A percentile compares a stretch with the other conserved stretches of the same genome.
These are phyloP conservation scores for Entomortierella beljakovae DNA, from an alignment of 192 early-diverging fungal species.

Conservation along the genomic window DNA sequence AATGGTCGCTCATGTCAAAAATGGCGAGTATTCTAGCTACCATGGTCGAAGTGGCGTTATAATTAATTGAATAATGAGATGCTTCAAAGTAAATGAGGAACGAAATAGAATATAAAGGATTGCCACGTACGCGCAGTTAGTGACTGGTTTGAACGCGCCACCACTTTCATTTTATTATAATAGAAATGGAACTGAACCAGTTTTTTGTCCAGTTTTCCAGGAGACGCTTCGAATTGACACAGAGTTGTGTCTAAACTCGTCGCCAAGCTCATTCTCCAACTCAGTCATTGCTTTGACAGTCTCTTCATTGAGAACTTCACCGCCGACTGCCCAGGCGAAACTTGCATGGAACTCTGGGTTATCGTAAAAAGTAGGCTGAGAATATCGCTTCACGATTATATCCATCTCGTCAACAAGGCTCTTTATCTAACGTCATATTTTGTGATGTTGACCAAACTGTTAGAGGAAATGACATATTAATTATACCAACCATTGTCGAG, in stretches of 20 bases:
- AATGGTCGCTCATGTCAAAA: background rate
- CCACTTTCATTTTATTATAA: background rate
- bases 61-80: too few species aligned
- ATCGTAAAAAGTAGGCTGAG: constrained; percentile 36
- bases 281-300: constrained; percentile 8
- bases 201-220: constrained; percentile 39
- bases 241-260: constrained; percentile 31
- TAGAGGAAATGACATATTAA: background rate
- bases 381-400: constrained; percentile 22
- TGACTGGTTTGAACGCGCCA: constrained; percentile 11
- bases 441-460: too few species aligned
- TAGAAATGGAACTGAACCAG: constrained; percentile 21
- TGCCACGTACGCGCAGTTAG: background rate
- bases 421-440: constrained; percentile 11
- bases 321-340: constrained; percentile 50
- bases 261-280: constrained; percentile 9
- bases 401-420: constrained; percentile 45
- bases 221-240: constrained; percentile 18
- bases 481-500: background rate
- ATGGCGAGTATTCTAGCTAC: background rate
- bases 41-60: constrained; percentile 6
- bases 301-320: constrained; percentile 12
- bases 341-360: constrained; percentile 48
- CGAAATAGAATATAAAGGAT: background rate
- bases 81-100: background rate